Evolutionary conservation across 768 basidiomycete genomes (phyloP).

Genomic region (Calocybe gangraenosa): DNA sequence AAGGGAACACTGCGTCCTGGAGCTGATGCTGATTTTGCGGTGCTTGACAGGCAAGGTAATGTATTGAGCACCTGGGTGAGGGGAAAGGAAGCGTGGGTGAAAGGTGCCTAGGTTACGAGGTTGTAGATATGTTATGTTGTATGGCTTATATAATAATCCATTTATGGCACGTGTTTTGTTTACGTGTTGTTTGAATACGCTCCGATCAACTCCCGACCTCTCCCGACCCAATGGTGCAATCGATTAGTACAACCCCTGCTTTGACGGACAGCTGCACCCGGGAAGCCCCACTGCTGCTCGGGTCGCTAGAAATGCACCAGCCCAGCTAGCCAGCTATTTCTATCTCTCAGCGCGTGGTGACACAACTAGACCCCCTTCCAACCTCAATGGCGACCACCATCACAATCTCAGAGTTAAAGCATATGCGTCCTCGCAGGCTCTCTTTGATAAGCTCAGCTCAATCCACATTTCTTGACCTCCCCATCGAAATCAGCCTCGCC

Average conservation of each 20-base stretch:
- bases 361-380: too few relatives aligned
- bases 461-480: conserved; percentile 28
- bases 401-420: conserved; percentile 6
- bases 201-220: not conserved
- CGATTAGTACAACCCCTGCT: not conserved
- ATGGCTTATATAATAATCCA: too few relatives aligned
- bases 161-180: not conserved
- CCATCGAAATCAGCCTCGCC: conserved; percentile 31
- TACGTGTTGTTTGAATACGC: conserved; percentile 6
- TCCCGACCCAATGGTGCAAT: not conserved
- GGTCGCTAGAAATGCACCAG: too few relatives aligned
- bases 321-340: too few relatives aligned
- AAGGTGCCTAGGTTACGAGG: conserved; percentile 14
- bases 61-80: conserved; percentile 74
- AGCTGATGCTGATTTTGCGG: conserved; percentile 83
- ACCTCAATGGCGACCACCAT: conserved; percentile 10
- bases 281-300: too few relatives aligned
- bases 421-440: conserved; percentile 9
- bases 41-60: conserved; percentile 64
- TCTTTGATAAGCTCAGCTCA: conserved; percentile 16
- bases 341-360: too few relatives aligned
- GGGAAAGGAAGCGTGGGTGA: conserved; percentile 68
- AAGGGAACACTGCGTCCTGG: conserved; percentile 82
- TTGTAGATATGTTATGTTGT: not conserved
- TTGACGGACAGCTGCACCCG: not conserved